Conservation (phyloP, 352 stramenopile genomes). For the Thraustochytrium striatum region DNA sequence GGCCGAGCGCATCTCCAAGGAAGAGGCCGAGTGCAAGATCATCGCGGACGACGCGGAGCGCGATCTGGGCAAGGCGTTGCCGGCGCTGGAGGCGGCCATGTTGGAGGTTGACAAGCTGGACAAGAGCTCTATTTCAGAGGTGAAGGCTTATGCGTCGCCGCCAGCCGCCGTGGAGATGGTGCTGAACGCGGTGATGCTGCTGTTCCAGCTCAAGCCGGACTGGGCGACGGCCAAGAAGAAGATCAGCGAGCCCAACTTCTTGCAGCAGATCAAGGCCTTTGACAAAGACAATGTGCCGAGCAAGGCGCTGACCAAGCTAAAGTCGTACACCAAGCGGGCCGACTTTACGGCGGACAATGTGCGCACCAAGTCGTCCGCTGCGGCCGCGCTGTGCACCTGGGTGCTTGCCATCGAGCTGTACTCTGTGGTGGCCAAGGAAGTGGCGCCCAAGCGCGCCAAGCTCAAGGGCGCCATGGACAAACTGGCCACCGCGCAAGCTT, state of each 20-base stretch:
- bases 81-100: slow-evolving; percentile 84
- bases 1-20: slow-evolving; percentile 78
- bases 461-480: slow-evolving; percentile 73
- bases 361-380: slow-evolving; percentile 63
- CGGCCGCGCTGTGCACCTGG: slow-evolving; percentile 80
- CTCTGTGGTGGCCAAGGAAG: slow-evolving; percentile 65
- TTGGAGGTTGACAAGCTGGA: slow-evolving; percentile 88
- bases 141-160: slow-evolving; percentile 89
- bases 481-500: slow-evolving; percentile 62
- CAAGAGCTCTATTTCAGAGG: slow-evolving; percentile 87
- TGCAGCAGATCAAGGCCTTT: slow-evolving; percentile 88
- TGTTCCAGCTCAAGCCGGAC: slow-evolving; percentile 85
- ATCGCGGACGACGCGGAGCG: slow-evolving; percentile 86
- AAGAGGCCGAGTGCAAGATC: slow-evolving; percentile 83
- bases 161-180: slow-evolving; percentile 83
- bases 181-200: slow-evolving; percentile 90
- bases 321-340: slow-evolving; percentile 81
- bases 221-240: slow-evolving; percentile 87
- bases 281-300: slow-evolving; percentile 91
- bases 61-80: slow-evolving; percentile 87
- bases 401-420: slow-evolving; percentile 85
- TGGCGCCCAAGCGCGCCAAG: slow-evolving; percentile 80
- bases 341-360: slow-evolving; percentile 77
- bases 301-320: slow-evolving; percentile 85
- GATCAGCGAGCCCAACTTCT: slow-evolving; percentile 85